These are phyloP conservation scores for Coemansia erecta DNA, from an alignment of 192 early-diverging fungal genomes.

Conservation along the genomic window DNA sequence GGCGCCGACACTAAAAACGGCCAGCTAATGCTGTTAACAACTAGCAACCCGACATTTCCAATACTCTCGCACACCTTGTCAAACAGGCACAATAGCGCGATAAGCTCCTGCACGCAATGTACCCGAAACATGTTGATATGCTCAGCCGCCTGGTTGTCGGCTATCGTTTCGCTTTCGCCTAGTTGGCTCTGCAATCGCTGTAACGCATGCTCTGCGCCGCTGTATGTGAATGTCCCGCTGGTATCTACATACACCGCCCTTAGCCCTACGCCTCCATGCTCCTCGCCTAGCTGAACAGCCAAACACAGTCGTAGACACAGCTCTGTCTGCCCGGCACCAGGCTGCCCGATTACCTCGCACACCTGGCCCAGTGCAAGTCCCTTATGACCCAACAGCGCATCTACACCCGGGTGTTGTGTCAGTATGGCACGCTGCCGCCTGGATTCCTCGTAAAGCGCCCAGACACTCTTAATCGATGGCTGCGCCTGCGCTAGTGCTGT, in stretches of 20 bases:
- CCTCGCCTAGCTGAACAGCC: background rate
- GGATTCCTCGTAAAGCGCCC: background rate
- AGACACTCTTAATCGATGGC: background rate
- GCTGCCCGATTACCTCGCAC: conserved; percentile 3
- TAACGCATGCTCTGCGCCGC: background rate
- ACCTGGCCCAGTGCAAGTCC: background rate
- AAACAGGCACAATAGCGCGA: conserved; percentile 20
- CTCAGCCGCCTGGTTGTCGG: background rate
- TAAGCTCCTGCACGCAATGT: conserved; percentile 31
- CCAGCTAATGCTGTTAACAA: conserved; percentile 38
- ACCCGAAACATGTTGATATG: conserved; percentile 24
- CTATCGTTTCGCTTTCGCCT: no score
- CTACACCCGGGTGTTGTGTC: background rate
- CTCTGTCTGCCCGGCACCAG: background rate
- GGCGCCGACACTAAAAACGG: conserved; percentile 36
- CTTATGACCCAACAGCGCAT: background rate
- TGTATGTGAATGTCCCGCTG: background rate
- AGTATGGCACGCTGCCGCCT: background rate
- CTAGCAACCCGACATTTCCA: conserved; percentile 17
- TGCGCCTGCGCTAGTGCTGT: background rate
- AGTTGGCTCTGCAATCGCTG: background rate
- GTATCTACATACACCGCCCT: conserved; percentile 1
- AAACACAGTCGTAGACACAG: background rate
- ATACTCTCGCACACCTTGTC: conserved; percentile 3
- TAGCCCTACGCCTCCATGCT: background rate